Base-by-base conservation (phyloP, 352 stramenopile species). In the Globisporangium irregulare region DNA sequence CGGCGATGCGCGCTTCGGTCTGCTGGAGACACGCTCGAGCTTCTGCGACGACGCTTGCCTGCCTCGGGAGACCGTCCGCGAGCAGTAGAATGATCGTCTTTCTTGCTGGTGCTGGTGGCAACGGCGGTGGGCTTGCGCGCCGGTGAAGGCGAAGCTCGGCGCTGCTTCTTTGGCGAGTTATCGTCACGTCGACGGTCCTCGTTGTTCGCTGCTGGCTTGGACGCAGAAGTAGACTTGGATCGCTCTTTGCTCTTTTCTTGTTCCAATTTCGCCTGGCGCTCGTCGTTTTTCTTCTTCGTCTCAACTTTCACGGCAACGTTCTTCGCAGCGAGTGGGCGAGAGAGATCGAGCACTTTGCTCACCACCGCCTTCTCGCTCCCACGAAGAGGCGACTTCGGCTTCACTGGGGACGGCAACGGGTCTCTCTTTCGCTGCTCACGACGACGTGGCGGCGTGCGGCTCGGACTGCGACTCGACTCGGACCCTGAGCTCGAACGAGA, bases 31-130 rank as follows among this genome's bases (percentile, higher is more conserved):
- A 20, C 32, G 18, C 75, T 79, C 25, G 67, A 68, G 54, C 68
- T 77, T 59, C 64, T 59, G 36, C 69, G 71, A 34, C 68, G 71
- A 71, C 69, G 70, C 53, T 73, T 73, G 50, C 12, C 64, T 5
- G 58, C 9, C 24, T 43, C 69, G 15, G 34, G 62, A 57, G 51
- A 60, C 14, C 25, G 48, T 32, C 38, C 54, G 36, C 57, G 69
- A 69, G 12, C 51, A 10, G 24, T 36, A 10, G 43, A 69, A 53
- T 25, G 34, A 6, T 64, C 66, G 0, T 32, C 54, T 57, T 59
- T 32, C 50, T 57, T 71, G 54, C 24, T 36, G 53, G 14, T n/a
- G 15, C 54, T 41, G 54, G 9, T 15, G 53, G 14, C 53, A 38
- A 10, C 43, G 9, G 25, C 29, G n/a, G 2, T 66, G 62, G 25